Base-by-base conservation (phyloP, 768 basidiomycete species). In the Suillus clintonianus region DNA sequence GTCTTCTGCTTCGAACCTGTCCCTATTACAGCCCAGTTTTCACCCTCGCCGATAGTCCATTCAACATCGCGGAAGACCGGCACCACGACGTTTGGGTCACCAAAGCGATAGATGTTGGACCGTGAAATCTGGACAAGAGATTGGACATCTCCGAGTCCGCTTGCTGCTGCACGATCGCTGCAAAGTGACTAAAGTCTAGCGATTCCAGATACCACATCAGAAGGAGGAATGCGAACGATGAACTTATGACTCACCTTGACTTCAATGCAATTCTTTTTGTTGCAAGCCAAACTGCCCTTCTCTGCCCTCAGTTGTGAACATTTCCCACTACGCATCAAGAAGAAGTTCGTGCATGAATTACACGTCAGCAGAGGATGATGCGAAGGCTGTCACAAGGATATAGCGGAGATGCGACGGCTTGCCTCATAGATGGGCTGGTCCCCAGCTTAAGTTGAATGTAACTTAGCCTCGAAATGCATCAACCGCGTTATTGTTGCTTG, bases 11-110 rank as follows among this genome's bases (percentile, higher is more conserved):
- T 85, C 22, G 86, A 82, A 1, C 85, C 85, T 34, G 86, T 84
- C 1, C 88, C 87, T 5, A 94, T 81, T 10, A 94, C 81, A 0
- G 89, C 92, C 93, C 93, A 94, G 17, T 81, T 86, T 70, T 93
- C 85, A 32, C 82, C 82, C 22, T 88, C 81, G 27, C 81, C 74
- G 0, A 90, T 80, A 7, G 80, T 84, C 90, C 90, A 91, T 15
- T 80, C 71, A 1, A 90, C 71, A 63, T 82, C 77, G 0, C 75
- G 81, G 66, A 90, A 80, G 6, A 87, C 79, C 15, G 87, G 86
- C 5, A 68, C 62, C 2, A 78, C 75, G 24, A 76, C 71, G 61
- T 82, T 80, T 2, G 85, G 76, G 59, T 86, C 83, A 0, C 88
- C 89, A 66, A 89, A 89, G 5, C 82, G 83, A 74, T 84, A 85